A percentile compares a stretch with the other conserved stretches of the same genome.
These are phyloP conservation scores for Tylopilus microsporus DNA, from an alignment of 1,284 basidiomycete genomes.

Conservation along the genomic window DNA sequence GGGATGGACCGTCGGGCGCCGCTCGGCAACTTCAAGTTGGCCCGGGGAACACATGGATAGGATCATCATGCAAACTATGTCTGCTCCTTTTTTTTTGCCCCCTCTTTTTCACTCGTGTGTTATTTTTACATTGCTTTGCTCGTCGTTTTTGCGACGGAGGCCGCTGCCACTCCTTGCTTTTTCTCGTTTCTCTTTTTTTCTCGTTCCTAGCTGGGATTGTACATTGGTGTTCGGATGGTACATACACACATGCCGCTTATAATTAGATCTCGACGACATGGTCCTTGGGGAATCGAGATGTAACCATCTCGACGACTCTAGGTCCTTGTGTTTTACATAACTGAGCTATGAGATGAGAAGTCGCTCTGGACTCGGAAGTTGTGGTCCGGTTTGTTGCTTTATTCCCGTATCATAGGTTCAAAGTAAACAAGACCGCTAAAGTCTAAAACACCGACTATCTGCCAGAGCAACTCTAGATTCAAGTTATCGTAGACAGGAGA, in stretches of 20 bases:
- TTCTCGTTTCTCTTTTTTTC: neutral
- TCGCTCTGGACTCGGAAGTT: too few species aligned
- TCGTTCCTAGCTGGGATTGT: neutral
- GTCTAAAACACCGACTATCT: too few species aligned
- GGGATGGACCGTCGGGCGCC: neutral
- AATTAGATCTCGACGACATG: neutral
- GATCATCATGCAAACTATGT: slow-evolving; percentile 3
- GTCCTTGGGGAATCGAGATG: too few species aligned
- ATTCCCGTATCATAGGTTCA: too few species aligned
- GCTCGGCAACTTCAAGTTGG: neutral
- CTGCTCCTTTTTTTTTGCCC: too few species aligned
- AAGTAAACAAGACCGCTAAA: too few species aligned
- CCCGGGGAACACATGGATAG: slow-evolving; percentile 1
- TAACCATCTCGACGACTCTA: too few species aligned
- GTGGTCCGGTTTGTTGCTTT: too few species aligned
- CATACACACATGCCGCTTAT: slow-evolving; percentile 2
- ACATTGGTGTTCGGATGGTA: slow-evolving; percentile 4
- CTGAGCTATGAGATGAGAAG: too few species aligned
- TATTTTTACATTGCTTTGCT: slow-evolving; percentile 7
- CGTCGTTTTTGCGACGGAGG: neutral
- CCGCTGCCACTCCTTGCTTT: neutral
- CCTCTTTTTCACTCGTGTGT: neutral
- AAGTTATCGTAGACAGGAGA: too few species aligned
- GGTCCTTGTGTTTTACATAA: too few species aligned
- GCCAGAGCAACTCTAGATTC: too few species aligned